Evolutionary conservation across 768 basidiomycete genomes (phyloP).

Genomic region (Pleurotus ostreatus): DNA sequence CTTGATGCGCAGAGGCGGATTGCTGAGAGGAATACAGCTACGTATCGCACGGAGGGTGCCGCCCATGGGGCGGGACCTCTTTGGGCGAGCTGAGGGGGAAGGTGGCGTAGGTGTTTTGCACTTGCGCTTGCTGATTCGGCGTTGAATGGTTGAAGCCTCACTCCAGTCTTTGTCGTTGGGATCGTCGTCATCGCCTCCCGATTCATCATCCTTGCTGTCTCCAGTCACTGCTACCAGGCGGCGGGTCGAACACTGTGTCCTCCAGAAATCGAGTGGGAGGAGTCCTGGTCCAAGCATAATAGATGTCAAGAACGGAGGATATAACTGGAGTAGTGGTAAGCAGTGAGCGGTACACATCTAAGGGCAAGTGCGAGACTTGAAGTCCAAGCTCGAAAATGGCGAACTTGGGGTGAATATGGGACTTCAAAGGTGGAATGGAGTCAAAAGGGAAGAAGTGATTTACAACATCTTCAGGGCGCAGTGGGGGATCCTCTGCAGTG

Average conservation of each 20-base stretch:
- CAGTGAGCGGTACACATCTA: neutral
- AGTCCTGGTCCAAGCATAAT: neutral
- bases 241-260: neutral
- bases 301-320: neutral
- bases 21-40: neutral
- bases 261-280: neutral
- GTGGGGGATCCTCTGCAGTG: neutral
- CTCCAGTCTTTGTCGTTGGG: neutral
- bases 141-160: neutral
- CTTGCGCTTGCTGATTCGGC: neutral
- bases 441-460: slow-evolving; percentile 12
- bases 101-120: neutral
- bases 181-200: neutral
- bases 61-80: neutral
- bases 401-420: slow-evolving; percentile 16
- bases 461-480: neutral
- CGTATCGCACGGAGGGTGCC: slow-evolving; percentile 1
- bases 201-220: neutral
- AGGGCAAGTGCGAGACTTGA: slow-evolving; percentile 13
- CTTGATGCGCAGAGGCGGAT: slow-evolving; percentile 1
- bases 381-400: slow-evolving; percentile 13
- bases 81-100: neutral
- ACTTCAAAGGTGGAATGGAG: slow-evolving; percentile 9
- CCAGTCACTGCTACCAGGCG: neutral
- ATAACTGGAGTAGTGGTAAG: neutral